These are phyloP conservation scores for Schizothecium vesticola DNA, from an alignment of 495 filamentous ascomycete genomes.

Conservation along the genomic window DNA sequence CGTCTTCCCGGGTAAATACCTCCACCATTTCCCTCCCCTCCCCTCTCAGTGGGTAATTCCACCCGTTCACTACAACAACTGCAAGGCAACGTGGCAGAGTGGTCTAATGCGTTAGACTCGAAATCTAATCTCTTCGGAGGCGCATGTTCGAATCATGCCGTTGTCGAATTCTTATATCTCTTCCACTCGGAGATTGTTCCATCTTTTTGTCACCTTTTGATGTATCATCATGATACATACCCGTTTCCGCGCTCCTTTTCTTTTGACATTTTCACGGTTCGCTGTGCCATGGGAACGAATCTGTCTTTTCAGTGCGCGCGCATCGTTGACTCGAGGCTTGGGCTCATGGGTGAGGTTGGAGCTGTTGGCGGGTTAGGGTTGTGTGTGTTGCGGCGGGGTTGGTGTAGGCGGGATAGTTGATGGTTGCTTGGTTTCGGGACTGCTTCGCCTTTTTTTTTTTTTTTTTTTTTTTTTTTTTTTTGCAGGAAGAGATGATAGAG, in stretches of 20 bases:
- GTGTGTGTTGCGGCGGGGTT: not conserved
- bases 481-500: no score
- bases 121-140: constrained; percentile 9
- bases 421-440: not conserved
- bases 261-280: not conserved
- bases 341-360: not conserved
- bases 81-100: constrained; percentile 4
- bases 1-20: not conserved
- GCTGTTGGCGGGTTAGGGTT: not conserved
- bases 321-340: not conserved
- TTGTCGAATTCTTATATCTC: not conserved
- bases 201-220: not conserved
- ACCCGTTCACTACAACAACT: not conserved
- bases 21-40: not conserved
- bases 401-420: no score
- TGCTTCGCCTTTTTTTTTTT: no score
- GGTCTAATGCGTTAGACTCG: constrained; percentile 11
- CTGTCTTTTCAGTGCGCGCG: not conserved
- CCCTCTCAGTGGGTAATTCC: not conserved
- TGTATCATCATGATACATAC: no score
- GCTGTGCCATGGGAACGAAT: not conserved
- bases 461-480: no score
- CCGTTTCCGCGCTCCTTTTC: not conserved
- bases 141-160: constrained; percentile 10
- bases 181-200: not conserved